These are phyloP conservation scores for Megacollybia marginata DNA, from an alignment of 768 basidiomycete genomes.

Conservation along the genomic window DNA sequence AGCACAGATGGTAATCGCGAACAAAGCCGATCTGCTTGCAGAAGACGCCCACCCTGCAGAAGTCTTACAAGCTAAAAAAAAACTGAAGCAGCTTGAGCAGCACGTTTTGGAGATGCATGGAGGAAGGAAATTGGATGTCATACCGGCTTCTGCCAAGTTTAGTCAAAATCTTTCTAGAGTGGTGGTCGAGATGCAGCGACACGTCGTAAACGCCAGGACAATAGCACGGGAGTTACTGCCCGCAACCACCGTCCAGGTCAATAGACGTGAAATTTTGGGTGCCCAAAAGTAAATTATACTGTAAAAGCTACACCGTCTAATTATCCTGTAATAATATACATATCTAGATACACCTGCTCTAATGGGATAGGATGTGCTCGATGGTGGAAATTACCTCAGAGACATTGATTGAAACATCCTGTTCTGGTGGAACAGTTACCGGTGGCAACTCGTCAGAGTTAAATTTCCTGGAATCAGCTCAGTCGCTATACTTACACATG, in stretches of 20 bases:
- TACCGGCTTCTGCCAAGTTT: slow-evolving; percentile 82
- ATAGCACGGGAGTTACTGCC: neutral
- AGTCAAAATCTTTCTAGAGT: slow-evolving; percentile 71
- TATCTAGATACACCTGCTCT: neutral
- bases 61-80: slow-evolving; percentile 47
- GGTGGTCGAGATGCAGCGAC: slow-evolving; percentile 59
- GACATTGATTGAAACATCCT: neutral
- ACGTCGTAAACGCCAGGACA: slow-evolving; percentile 31
- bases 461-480: neutral
- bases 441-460: neutral
- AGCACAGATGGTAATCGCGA: slow-evolving; percentile 80
- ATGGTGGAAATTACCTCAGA: neutral
- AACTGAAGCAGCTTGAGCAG: slow-evolving; percentile 48
- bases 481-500: neutral
- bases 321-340: neutral
- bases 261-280: no score
- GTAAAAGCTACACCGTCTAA: no score
- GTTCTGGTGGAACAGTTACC: neutral
- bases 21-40: slow-evolving; percentile 88
- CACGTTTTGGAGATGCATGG: slow-evolving; percentile 45
- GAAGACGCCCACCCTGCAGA: slow-evolving; percentile 37
- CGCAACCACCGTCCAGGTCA: no score
- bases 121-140: slow-evolving; percentile 46
- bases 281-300: no score
- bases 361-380: neutral